These are phyloP conservation scores for Chenopodium berlandieri DNA, from an alignment of 148 eudicot genomes.

Conservation along the genomic window DNA sequence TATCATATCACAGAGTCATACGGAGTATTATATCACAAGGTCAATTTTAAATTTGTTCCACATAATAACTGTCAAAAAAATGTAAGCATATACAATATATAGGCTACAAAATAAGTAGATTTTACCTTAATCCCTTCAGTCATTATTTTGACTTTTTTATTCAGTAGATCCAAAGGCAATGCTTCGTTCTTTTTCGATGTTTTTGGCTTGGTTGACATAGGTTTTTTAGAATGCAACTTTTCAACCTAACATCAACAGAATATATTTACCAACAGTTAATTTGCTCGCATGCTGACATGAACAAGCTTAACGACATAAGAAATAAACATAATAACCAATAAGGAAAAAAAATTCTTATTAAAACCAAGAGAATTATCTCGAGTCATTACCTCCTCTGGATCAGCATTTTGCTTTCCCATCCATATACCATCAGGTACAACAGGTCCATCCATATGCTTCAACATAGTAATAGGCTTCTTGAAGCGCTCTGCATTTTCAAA, in stretches of 20 bases:
- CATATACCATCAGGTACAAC: slow-evolving; percentile 40
- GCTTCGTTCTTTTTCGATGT: slow-evolving; percentile 55
- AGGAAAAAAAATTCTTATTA: background rate
- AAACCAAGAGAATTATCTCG: background rate
- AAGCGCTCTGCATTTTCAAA: slow-evolving; percentile 41
- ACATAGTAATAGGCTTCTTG: slow-evolving; percentile 41
- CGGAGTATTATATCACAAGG: background rate
- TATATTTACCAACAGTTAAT: background rate
- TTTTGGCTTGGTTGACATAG: slow-evolving; percentile 47
- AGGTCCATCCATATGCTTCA: slow-evolving; percentile 36
- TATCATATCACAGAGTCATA: background rate
- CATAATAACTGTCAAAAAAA: background rate
- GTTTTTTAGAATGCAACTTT: slow-evolving; percentile 35
- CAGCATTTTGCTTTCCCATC: slow-evolving; percentile 37
- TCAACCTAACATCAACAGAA: slow-evolving; percentile 57
- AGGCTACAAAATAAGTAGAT: background rate
- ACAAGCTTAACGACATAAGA: slow-evolving; percentile 8
- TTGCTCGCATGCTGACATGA: background rate
- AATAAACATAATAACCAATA: background rate
- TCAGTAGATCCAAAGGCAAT: slow-evolving; percentile 43
- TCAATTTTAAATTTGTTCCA: background rate
- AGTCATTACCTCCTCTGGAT: slow-evolving; percentile 44
- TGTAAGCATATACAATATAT: background rate
- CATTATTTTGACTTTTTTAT: slow-evolving; percentile 76
- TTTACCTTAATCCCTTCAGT: slow-evolving; percentile 66